Evolutionary conservation across 805 yeast genomes (phyloP).

Genomic region (Schizosaccharomyces japonicus): DNA sequence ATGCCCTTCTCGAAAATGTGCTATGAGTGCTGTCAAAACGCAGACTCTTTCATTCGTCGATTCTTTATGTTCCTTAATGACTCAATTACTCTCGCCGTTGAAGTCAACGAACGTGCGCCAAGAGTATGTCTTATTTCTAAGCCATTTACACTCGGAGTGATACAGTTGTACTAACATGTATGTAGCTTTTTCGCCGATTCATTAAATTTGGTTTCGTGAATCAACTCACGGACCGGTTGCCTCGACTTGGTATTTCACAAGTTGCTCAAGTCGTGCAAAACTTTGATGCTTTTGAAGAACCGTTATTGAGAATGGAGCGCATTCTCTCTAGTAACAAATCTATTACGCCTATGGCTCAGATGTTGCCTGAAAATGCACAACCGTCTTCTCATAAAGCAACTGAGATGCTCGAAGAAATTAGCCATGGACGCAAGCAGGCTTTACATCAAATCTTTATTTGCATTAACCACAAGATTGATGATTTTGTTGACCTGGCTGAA

Average conservation of each 20-base stretch:
- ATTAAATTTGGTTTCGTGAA: slow-evolving; percentile 27
- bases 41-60: slow-evolving; percentile 39
- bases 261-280: slow-evolving; percentile 51
- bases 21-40: slow-evolving; percentile 60
- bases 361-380: neutral
- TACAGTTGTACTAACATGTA: neutral
- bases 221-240: slow-evolving; percentile 34
- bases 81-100: slow-evolving; percentile 27
- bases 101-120: neutral
- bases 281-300: slow-evolving; percentile 22
- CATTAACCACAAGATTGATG: slow-evolving; percentile 59
- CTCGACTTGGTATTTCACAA: slow-evolving; percentile 57
- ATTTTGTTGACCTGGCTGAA: slow-evolving; percentile 60
- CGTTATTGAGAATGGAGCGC: slow-evolving; percentile 18
- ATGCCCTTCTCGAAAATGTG: slow-evolving; percentile 76
- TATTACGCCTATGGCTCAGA: neutral
- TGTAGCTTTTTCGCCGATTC: neutral
- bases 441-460: slow-evolving; percentile 61
- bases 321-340: neutral
- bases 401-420: slow-evolving; percentile 9
- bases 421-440: slow-evolving; percentile 35
- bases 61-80: slow-evolving; percentile 40
- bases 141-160: no score
- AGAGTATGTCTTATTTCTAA: neutral
- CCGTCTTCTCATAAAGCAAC: slow-evolving; percentile 5